phyloP scores from a whole-genome alignment of 108 stramenopile species.

The Nitzschia putrida region DNA sequence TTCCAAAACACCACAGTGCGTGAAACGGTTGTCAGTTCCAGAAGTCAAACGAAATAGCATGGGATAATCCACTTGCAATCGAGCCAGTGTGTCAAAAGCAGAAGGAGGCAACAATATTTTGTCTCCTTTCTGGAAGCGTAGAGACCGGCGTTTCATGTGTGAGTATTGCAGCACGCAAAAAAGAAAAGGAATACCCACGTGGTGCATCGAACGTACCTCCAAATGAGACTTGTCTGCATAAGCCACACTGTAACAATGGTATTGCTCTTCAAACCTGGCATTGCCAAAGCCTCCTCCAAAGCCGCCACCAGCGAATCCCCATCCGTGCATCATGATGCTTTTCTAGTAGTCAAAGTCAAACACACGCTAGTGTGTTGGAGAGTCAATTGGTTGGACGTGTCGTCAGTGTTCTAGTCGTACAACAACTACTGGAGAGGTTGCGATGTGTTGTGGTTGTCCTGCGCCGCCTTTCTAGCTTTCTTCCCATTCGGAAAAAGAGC shows the following conservation, averaged over 20 bases:
- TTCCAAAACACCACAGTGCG: constrained; percentile 97
- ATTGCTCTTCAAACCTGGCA: constrained; percentile 82
- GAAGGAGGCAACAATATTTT: constrained; percentile 97
- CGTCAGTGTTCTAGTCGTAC: background rate
- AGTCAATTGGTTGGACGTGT: background rate
- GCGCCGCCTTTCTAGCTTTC: background rate
- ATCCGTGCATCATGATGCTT: constrained; percentile 36
- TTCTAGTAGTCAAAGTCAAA: background rate
- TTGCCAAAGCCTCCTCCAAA: constrained; percentile 13
- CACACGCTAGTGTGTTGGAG: background rate
- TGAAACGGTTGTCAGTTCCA: constrained; percentile 42
- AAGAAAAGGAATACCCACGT: background rate
- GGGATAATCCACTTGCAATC: constrained; percentile 91
- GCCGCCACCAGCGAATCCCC: constrained; percentile 36
- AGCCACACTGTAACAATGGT: constrained; percentile 89
- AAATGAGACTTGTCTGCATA: constrained; percentile 88
- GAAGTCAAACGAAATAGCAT: constrained; percentile 90
- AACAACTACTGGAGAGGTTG: background rate
- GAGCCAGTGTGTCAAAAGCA: constrained; percentile 95
- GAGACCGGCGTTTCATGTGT: no score
- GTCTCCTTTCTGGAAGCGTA: constrained; percentile 77
- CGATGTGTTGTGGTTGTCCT: background rate
- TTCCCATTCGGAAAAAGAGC: background rate
- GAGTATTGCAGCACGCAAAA: background rate
- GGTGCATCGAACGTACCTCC: constrained; percentile 54